Evolutionary conservation across 805 yeast species (phyloP).

Genomic region (Spathaspora sp.): DNA sequence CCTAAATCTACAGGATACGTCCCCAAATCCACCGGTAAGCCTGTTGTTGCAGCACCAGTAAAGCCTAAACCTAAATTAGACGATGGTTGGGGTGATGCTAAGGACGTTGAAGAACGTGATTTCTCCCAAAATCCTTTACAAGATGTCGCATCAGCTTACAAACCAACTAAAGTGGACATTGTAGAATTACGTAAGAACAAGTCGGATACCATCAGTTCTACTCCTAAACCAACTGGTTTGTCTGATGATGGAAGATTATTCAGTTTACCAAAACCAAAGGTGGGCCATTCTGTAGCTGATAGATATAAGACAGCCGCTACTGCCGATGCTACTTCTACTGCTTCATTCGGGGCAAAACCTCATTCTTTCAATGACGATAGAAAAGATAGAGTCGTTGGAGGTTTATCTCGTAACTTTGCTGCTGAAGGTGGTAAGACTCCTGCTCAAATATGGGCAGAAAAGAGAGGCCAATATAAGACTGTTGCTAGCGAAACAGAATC

Average conservation of each 20-base stretch:
- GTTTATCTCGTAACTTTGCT: slow-evolving; percentile 59
- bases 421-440: slow-evolving; percentile 81
- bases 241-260: slow-evolving; percentile 46
- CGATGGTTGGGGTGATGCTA: slow-evolving; percentile 74
- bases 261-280: slow-evolving; percentile 63
- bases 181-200: slow-evolving; percentile 49
- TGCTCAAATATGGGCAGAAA: slow-evolving; percentile 94
- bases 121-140: slow-evolving; percentile 47
- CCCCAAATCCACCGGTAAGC: slow-evolving; percentile 38
- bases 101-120: slow-evolving; percentile 53
- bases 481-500: slow-evolving; percentile 22
- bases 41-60: slow-evolving; percentile 27
- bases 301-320: slow-evolving; percentile 40
- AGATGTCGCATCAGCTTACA: slow-evolving; percentile 58
- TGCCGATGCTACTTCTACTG: slow-evolving; percentile 12
- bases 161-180: slow-evolving; percentile 62
- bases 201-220: slow-evolving; percentile 43
- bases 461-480: slow-evolving; percentile 62
- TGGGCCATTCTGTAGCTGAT: slow-evolving; percentile 45
- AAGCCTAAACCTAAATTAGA: slow-evolving; percentile 29
- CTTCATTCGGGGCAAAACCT: slow-evolving; percentile 35
- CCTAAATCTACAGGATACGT: slow-evolving; percentile 39
- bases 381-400: slow-evolving; percentile 50
- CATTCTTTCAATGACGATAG: slow-evolving; percentile 32
- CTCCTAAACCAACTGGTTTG: slow-evolving; percentile 28